phyloP scores from a whole-genome alignment of 345 rosid genomes.

The Aquilaria yunnanensis region DNA sequence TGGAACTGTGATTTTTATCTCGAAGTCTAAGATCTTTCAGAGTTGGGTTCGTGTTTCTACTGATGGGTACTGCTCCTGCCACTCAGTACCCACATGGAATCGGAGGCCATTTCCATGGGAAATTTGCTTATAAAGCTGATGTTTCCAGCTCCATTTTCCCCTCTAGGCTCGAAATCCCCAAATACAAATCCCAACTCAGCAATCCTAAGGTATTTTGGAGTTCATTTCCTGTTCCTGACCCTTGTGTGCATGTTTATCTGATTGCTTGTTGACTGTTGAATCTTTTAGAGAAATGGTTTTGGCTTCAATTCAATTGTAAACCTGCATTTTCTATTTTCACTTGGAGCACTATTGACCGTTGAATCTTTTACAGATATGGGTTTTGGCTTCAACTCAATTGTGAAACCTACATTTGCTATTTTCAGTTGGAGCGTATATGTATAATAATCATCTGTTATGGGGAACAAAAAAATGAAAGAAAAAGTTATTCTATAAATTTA shows the following conservation, averaged over 20 bases:
- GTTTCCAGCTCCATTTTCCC: slow-evolving; percentile 26
- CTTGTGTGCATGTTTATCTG: slow-evolving; percentile 5
- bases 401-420: too few relatives aligned
- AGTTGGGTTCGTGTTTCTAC: slow-evolving; percentile 19
- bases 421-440: too few relatives aligned
- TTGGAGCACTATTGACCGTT: too few relatives aligned
- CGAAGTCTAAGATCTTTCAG: not conserved
- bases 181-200: slow-evolving; percentile 19
- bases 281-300: too few relatives aligned
- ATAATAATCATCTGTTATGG: too few relatives aligned
- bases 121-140: slow-evolving; percentile 25
- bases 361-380: too few relatives aligned
- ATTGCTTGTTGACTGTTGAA: not conserved
- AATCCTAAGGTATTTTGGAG: slow-evolving; percentile 34
- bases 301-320: too few relatives aligned
- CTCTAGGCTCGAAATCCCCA: slow-evolving; percentile 23
- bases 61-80: slow-evolving; percentile 45
- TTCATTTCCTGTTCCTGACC: not conserved
- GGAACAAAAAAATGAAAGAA: too few relatives aligned
- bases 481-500: too few relatives aligned
- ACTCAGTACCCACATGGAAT: slow-evolving; percentile 42
- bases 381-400: too few relatives aligned
- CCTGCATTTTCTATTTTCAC: too few relatives aligned
- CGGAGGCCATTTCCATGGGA: slow-evolving; percentile 24
- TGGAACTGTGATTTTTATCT: not conserved